A percentile compares a stretch with the other conserved stretches of the same genome.
Evolutionary conservation across 768 basidiomycete genomes (phyloP).

Genomic region (Phylloporus scabripes): DNA sequence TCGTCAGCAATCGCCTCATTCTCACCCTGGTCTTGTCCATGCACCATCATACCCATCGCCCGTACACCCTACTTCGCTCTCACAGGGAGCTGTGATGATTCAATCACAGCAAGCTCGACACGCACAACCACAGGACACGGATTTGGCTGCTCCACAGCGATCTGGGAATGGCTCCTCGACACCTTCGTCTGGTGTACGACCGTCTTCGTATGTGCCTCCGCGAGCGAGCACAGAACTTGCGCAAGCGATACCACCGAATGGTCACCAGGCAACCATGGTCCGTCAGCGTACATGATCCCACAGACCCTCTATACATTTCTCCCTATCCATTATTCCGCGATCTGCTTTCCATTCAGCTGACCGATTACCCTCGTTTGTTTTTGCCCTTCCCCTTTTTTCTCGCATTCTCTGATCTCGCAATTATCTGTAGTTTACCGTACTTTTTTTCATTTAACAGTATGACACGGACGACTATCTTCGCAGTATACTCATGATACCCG

Average conservation of each 20-base stretch:
- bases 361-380: constrained; percentile 23
- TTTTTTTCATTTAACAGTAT: constrained; percentile 40
- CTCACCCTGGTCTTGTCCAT: constrained; percentile 36
- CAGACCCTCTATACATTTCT: neutral
- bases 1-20: constrained; percentile 37
- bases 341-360: constrained; percentile 26
- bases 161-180: constrained; percentile 32
- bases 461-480: constrained; percentile 57
- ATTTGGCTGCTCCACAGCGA: constrained; percentile 35
- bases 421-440: constrained; percentile 60
- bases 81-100: constrained; percentile 40
- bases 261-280: constrained; percentile 42
- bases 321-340: constrained; percentile 16
- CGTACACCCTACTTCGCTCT: constrained; percentile 40
- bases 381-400: constrained; percentile 12
- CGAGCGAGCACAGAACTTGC: constrained; percentile 42
- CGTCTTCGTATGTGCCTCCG: constrained; percentile 46
- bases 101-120: constrained; percentile 39
- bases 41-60: constrained; percentile 42
- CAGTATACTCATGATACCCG: constrained; percentile 58
- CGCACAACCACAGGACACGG: constrained; percentile 43
- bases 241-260: constrained; percentile 36
- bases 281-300: constrained; percentile 46
- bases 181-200: constrained; percentile 38
- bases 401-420: constrained; percentile 39